These are phyloP conservation scores for Aspergillus fructus DNA, from an alignment of 2,329 filamentous ascomycete species.

Conservation along the genomic window DNA sequence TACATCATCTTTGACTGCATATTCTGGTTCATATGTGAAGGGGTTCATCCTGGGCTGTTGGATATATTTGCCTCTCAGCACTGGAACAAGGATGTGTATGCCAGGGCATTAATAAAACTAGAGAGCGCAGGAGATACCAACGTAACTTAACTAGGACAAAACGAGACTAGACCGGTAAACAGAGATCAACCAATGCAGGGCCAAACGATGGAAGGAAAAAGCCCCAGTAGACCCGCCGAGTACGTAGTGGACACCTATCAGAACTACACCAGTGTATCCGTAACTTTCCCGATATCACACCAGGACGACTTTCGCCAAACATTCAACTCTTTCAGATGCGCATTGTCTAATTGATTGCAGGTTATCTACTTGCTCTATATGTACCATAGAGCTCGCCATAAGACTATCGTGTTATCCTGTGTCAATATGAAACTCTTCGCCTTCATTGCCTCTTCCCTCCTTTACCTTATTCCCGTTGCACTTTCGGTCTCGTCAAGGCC, in stretches of 20 bases:
- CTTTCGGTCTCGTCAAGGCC: slow-evolving; percentile 55
- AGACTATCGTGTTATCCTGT: slow-evolving; percentile 3
- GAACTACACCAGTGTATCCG: neutral
- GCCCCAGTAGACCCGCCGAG: slow-evolving; percentile 4
- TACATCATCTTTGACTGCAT: slow-evolving; percentile 26
- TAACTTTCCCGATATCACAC: neutral
- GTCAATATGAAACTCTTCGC: slow-evolving; percentile 35
- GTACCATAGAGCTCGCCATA: neutral
- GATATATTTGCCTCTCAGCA: neutral
- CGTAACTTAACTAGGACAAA: neutral
- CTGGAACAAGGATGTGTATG: neutral
- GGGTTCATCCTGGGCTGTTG: slow-evolving; percentile 6
- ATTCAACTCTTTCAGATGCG: neutral
- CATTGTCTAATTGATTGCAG: slow-evolving; percentile 3
- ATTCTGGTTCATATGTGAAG: slow-evolving; percentile 3
- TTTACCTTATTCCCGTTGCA: slow-evolving; percentile 28
- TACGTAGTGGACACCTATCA: slow-evolving; percentile 11
- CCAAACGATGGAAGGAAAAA: neutral
- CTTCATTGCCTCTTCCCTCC: slow-evolving; percentile 44
- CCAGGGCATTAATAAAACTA: neutral
- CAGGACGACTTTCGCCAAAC: neutral
- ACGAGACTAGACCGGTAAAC: neutral
- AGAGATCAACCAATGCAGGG: neutral
- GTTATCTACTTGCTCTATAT: neutral
- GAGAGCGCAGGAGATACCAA: neutral